phyloP scores from a whole-genome alignment of 305 asterid species.

The Euphrasia arctica region DNA sequence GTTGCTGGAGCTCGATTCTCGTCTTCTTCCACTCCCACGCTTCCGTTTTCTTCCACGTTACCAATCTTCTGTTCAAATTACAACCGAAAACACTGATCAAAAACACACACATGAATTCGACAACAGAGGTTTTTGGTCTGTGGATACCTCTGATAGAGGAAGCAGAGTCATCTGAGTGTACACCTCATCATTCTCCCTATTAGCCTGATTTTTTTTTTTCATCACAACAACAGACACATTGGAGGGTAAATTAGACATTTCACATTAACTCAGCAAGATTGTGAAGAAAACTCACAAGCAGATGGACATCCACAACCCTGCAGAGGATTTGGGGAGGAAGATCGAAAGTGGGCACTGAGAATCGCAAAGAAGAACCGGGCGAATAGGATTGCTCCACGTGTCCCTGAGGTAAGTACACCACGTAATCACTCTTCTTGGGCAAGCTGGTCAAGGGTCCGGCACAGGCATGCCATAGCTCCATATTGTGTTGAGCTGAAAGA shows the following conservation, averaged over 20 bases:
- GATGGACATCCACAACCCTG: constrained; percentile 74
- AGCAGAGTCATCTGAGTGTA: constrained; percentile 78
- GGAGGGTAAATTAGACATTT: background rate
- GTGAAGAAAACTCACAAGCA: constrained; percentile 50
- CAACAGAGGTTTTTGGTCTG: constrained; percentile 17
- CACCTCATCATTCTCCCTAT: constrained; percentile 97
- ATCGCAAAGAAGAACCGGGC: constrained; percentile 16
- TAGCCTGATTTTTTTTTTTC: constrained; percentile 47
- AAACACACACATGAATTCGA: background rate
- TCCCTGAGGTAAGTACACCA: constrained; percentile 90
- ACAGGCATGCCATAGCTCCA: constrained; percentile 97
- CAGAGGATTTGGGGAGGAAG: constrained; percentile 92
- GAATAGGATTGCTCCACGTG: constrained; percentile 55
- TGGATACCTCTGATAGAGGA: constrained; percentile 76
- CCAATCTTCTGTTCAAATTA: constrained; percentile 45
- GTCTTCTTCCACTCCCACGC: constrained; percentile 44
- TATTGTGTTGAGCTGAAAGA: constrained; percentile 35
- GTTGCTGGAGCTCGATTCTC: constrained; percentile 47
- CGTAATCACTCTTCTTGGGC: constrained; percentile 77
- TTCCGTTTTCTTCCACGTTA: constrained; percentile 60
- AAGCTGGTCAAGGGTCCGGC: constrained; percentile 87
- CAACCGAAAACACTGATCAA: too few species aligned
- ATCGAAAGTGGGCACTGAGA: constrained; percentile 42
- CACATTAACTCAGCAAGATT: background rate
- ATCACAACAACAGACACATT: constrained; percentile 12